phyloP scores from a whole-genome alignment of 495 filamentous ascomycete species.

The Neurospora sp. region DNA sequence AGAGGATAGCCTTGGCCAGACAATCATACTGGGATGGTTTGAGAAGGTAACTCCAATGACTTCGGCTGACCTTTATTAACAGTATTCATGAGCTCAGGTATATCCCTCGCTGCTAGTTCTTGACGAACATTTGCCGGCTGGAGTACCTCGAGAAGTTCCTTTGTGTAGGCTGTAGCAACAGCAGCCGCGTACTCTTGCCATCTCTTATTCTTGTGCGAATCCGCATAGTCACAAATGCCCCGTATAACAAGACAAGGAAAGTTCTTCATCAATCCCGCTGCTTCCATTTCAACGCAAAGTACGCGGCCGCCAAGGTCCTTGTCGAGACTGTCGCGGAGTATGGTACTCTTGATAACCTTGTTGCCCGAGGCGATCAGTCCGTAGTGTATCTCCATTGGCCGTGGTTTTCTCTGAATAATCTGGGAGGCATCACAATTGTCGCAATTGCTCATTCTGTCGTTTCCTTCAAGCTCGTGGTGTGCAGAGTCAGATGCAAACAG shows the following conservation, averaged over 20 bases:
- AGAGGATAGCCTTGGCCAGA: too few relatives aligned
- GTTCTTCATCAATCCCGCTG: not conserved
- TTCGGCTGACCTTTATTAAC: not conserved
- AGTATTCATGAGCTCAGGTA: not conserved
- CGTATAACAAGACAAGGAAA: not conserved
- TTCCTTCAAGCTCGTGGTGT: too few relatives aligned
- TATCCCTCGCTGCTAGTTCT: not conserved
- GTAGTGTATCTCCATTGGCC: too few relatives aligned
- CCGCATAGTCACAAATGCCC: not conserved
- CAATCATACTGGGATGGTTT: too few relatives aligned
- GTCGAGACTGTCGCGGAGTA: constrained; percentile 7
- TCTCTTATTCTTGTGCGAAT: not conserved
- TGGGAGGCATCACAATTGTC: too few relatives aligned
- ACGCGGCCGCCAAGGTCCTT: not conserved
- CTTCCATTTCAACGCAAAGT: not conserved
- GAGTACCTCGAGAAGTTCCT: not conserved
- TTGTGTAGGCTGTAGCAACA: constrained; percentile 13
- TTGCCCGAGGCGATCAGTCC: too few relatives aligned
- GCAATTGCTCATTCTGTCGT: too few relatives aligned
- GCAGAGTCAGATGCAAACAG: not conserved
- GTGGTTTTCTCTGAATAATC: too few relatives aligned
- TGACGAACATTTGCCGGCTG: not conserved
- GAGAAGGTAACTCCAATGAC: too few relatives aligned
- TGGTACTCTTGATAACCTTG: too few relatives aligned
- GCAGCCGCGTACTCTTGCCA: constrained; percentile 13